These are phyloP conservation scores for Penicillium egyptiacum DNA, from an alignment of 495 filamentous ascomycete species.

Conservation along the genomic window DNA sequence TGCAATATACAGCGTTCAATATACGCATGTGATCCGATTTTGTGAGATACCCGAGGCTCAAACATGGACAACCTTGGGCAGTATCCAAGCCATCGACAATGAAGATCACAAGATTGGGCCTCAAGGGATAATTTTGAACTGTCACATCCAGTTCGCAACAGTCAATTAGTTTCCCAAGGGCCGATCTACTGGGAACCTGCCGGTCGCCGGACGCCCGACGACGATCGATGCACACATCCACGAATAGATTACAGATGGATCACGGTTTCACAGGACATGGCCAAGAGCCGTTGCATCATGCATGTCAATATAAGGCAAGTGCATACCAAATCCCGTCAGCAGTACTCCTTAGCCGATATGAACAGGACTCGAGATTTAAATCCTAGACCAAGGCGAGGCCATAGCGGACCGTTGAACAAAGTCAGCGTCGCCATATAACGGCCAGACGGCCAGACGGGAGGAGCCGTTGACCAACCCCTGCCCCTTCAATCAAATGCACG, in stretches of 20 bases:
- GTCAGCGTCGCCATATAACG: slow-evolving; percentile 22
- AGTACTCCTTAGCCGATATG: background rate
- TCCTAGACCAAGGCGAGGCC: slow-evolving; percentile 9
- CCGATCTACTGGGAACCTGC: slow-evolving; percentile 3
- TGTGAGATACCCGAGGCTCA: background rate
- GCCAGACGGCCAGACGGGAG: slow-evolving; percentile 25
- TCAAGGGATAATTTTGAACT: background rate
- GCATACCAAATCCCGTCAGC: background rate
- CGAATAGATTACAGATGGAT: background rate
- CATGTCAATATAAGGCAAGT: background rate
- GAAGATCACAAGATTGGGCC: background rate
- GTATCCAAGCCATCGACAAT: background rate
- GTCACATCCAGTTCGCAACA: background rate
- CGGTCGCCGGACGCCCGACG: background rate
- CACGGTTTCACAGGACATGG: background rate
- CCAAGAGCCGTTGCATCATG: background rate
- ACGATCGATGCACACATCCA: slow-evolving; percentile 3
- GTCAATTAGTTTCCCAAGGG: background rate
- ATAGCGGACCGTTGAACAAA: slow-evolving; percentile 20
- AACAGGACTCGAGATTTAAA: background rate
- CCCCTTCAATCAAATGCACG: slow-evolving; percentile 3
- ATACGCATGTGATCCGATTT: slow-evolving; percentile 3
- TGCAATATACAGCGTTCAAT: background rate
- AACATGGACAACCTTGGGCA: background rate
- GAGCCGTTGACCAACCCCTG: slow-evolving; percentile 17